Percentiles rank a stretch among this genome's conserved stretches.
These are phyloP conservation scores for Tulasnella sp. DNA, from an alignment of 768 basidiomycete genomes.

Conservation along the genomic window DNA sequence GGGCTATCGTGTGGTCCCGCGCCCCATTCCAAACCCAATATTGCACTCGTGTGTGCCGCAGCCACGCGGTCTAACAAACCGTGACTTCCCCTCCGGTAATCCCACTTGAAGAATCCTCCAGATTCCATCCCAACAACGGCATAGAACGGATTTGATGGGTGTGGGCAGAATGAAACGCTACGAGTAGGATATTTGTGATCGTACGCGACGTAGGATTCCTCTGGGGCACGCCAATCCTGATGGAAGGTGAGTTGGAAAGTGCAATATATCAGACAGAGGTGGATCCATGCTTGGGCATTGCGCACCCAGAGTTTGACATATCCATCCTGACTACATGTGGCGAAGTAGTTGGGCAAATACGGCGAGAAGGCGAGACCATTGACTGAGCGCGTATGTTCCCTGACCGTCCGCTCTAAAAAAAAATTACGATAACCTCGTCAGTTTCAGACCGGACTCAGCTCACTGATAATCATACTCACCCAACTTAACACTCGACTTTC, in stretches of 20 bases:
- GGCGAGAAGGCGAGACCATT: slow-evolving; percentile 12
- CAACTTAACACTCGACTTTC: not conserved
- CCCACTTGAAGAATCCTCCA: slow-evolving; percentile 37
- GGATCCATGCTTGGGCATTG: too few species aligned
- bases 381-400: slow-evolving; percentile 18
- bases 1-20: not conserved
- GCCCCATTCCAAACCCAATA: slow-evolving; percentile 64
- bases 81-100: slow-evolving; percentile 64
- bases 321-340: slow-evolving; percentile 19
- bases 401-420: slow-evolving; percentile 12
- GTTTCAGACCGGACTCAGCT: too few species aligned
- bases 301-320: slow-evolving; percentile 18
- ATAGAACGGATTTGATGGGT: slow-evolving; percentile 1
- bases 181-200: slow-evolving; percentile 7
- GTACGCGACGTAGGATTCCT: slow-evolving; percentile 4
- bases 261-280: too few species aligned
- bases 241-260: too few species aligned
- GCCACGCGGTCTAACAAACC: slow-evolving; percentile 61
- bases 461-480: not conserved
- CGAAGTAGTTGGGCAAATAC: slow-evolving; percentile 2
- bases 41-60: slow-evolving; percentile 61
- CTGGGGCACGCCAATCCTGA: slow-evolving; percentile 15
- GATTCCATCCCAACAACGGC: slow-evolving; percentile 15
- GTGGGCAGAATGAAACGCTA: slow-evolving; percentile 10
- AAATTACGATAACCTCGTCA: not conserved